Base-by-base conservation (phyloP, 208 protist genomes). In the Trypanosoma vivax region DNA sequence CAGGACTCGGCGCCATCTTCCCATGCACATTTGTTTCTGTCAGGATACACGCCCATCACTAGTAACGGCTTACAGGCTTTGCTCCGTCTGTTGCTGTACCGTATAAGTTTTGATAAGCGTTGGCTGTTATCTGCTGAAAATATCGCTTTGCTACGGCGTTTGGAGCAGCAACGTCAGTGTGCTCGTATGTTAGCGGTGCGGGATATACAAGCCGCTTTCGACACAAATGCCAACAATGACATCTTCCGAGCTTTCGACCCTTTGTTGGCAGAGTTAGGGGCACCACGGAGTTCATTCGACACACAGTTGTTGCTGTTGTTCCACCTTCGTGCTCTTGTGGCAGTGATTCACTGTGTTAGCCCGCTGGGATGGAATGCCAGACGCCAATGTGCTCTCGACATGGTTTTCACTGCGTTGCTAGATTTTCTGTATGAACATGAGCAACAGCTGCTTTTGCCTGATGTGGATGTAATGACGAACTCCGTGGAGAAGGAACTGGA, bases 221-320 rank as follows among this genome's bases (percentile, higher is more conserved):
- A 6, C 5, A 6, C 6, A 43, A 19, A 19, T 6, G 6, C n/a
- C n/a, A 11, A 11, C n/a, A 18, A 43, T 43, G n/a, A 7, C n/a
- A n/a, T n/a, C n/a, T n/a, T n/a, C n/a, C n/a, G n/a, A n/a, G n/a
- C n/a, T n/a, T n/a, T n/a, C n/a, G n/a, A n/a, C n/a, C n/a, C n/a
- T 19, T 19, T 19, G 6, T 7, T 7, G 9, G 27, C 55, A 0
- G 33, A 60, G 18, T 24, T 60, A 24, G 33, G 43, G 19, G n/a
- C 31, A 14, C 46, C 42, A 16, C 50, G 52, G 7, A 13, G 30
- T 27, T 2, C 11, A 1, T 37, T 23, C 5, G 65, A 73, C 42
- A 18, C 58, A 39, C 38, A 70, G 30, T 16, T 37, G 34, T 50
- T 70, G 28, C 37, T 80, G 2, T 45, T 61, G n/a, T 80, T 80